Evolutionary conservation across 352 stramenopile genomes (phyloP).

Genomic region (Phytophthora sp.): DNA sequence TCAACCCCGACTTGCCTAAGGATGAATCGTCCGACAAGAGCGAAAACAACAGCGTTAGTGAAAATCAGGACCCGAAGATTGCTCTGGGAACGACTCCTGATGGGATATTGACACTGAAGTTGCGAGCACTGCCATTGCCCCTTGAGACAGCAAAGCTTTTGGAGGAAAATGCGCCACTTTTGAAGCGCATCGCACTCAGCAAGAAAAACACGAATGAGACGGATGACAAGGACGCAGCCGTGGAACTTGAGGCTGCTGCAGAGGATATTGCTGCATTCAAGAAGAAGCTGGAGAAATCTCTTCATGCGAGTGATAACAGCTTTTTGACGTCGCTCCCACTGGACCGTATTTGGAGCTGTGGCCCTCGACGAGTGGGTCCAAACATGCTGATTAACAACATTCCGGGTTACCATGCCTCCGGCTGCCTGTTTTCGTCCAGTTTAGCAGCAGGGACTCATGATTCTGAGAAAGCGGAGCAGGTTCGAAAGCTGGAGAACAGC

Average conservation of each 20-base stretch:
- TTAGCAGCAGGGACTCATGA: neutral
- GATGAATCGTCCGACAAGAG: slow-evolving; percentile 19
- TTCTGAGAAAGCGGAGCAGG: slow-evolving; percentile 32
- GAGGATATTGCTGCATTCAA: slow-evolving; percentile 40
- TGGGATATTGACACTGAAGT: slow-evolving; percentile 70
- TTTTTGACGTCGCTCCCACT: slow-evolving; percentile 67
- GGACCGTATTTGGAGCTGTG: slow-evolving; percentile 75
- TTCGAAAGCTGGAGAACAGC: slow-evolving; percentile 79
- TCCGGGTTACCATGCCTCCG: slow-evolving; percentile 38
- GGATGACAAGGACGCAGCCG: slow-evolving; percentile 6
- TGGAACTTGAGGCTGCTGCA: slow-evolving; percentile 17
- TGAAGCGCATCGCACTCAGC: slow-evolving; percentile 45
- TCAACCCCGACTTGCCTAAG: slow-evolving; percentile 36
- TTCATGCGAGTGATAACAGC: slow-evolving; percentile 50
- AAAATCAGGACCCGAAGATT: slow-evolving; percentile 37
- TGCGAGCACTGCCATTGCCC: slow-evolving; percentile 83
- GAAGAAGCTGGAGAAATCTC: slow-evolving; percentile 48
- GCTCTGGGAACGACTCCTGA: slow-evolving; percentile 71
- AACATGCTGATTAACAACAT: slow-evolving; percentile 87
- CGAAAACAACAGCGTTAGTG: neutral
- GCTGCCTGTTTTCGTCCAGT: slow-evolving; percentile 22
- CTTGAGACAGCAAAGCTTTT: slow-evolving; percentile 65
- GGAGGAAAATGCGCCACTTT: slow-evolving; percentile 68
- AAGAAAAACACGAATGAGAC: slow-evolving; percentile 39
- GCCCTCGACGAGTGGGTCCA: slow-evolving; percentile 69